Base-by-base conservation (phyloP, 371 early-diverging fungal species). In the Paraphysoderma sedebokerense region DNA sequence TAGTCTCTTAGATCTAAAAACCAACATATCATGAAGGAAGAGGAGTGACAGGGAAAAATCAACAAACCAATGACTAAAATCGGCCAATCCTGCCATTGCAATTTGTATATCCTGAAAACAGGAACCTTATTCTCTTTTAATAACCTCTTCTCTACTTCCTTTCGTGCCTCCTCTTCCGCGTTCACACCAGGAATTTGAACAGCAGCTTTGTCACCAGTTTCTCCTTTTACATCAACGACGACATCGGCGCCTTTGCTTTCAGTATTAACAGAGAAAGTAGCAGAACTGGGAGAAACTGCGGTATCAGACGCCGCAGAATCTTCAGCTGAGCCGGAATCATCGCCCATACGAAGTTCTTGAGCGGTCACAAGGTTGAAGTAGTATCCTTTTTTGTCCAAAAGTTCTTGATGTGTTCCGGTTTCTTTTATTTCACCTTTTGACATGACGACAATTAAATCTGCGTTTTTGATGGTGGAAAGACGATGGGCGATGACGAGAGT, bases 371-470 rank as follows among this genome's bases (percentile, higher is more conserved):
- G 57, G 9, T 44, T 51, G 5, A 54, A 51, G 19, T 62, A 62
- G 40, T 55, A 53, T 22, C 22, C 62, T 46, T 11, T 24, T 19
- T 5, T 13, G n/a, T 23, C 60, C 40, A 79, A 52, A 17, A 82
- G 55, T 13, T 72, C 66, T 20, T 70, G 65, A 58, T 87, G 87
- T 0, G 65, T 74, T 34, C 87, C 87, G 30, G 56, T 59, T 58
- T 87, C 87, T 13, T 79, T 52, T 12, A 87, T 61, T 11, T 66
- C 59, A 36, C 87, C 87, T 49, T 76, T 58, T 38, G 70, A 60
- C 71, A 85, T 77, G 13, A 85, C 85, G 34, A 79, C 76, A 55
- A 96, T 93, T 33, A 75, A 55, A 54, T 92, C 83, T 2, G 88
- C 82, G 51, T 87, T 75, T 50, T 70, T 64, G 38, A 81, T 72